phyloP scores from a whole-genome alignment of 108 stramenopile genomes.

The Nitzschia inconspicua region DNA sequence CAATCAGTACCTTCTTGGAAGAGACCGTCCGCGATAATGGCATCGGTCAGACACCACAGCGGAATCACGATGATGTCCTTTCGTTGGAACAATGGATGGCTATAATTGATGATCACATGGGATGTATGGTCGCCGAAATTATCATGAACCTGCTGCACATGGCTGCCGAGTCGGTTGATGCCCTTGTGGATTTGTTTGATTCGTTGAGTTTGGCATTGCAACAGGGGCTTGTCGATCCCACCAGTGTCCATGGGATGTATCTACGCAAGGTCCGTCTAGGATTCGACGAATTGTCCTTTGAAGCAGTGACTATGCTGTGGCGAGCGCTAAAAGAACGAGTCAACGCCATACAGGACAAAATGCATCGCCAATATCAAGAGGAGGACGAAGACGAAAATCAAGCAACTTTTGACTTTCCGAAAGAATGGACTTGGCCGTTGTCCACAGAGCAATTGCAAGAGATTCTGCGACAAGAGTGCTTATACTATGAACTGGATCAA shows the following conservation, averaged over 20 bases:
- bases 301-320: constrained; percentile 61
- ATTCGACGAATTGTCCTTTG: constrained; percentile 79
- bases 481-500: constrained; percentile 2
- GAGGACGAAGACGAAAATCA: constrained; percentile 1
- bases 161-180: constrained; percentile 47
- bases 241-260: constrained; percentile 65
- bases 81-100: constrained; percentile 6
- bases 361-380: not conserved
- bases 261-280: constrained; percentile 70
- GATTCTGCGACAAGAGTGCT: constrained; percentile 25
- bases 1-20: constrained; percentile 20
- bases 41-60: not conserved
- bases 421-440: constrained; percentile 24
- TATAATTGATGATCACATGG: not conserved
- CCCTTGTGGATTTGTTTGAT: constrained; percentile 47
- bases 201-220: constrained; percentile 29
- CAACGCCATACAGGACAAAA: not conserved
- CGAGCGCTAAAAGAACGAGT: constrained; percentile 29
- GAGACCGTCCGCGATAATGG: constrained; percentile 24
- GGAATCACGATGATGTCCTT: not conserved
- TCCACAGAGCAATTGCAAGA: constrained; percentile 34
- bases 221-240: constrained; percentile 38
- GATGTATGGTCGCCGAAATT: constrained; percentile 4
- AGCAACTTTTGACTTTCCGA: not conserved
- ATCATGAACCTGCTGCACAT: constrained; percentile 21